phyloP scores from a whole-genome alignment of 805 yeast genomes.

The Teunomyces barrocoloradensis region DNA sequence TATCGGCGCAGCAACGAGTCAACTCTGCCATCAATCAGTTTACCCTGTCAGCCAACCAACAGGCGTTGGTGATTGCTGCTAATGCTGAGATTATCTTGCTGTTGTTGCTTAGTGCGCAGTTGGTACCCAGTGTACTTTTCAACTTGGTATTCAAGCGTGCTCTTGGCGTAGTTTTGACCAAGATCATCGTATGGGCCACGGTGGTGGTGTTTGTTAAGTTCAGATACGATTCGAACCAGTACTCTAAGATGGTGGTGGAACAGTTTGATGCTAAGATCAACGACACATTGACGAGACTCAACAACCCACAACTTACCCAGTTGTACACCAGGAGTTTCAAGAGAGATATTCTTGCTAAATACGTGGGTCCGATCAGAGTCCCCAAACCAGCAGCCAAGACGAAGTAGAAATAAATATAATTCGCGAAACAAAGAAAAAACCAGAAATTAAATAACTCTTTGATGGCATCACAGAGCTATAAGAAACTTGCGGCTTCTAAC shows the following conservation, averaged over 20 bases:
- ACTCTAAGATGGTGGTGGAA: constrained; percentile 38
- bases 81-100: constrained; percentile 32
- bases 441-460: no score
- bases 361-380: constrained; percentile 21
- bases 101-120: constrained; percentile 20
- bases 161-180: constrained; percentile 28
- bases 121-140: constrained; percentile 25
- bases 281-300: constrained; percentile 13
- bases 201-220: constrained; percentile 34
- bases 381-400: constrained; percentile 15
- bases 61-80: constrained; percentile 38
- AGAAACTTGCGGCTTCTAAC: constrained; percentile 49
- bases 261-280: constrained; percentile 45
- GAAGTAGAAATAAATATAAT: background rate
- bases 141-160: constrained; percentile 19
- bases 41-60: constrained; percentile 31
- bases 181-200: constrained; percentile 30
- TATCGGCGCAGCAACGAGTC: constrained; percentile 37
- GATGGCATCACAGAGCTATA: constrained; percentile 60
- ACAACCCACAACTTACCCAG: constrained; percentile 8
- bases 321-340: constrained; percentile 22
- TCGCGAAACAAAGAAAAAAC: no score
- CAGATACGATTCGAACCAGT: constrained; percentile 32
- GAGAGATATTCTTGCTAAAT: constrained; percentile 11
- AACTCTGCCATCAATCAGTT: constrained; percentile 29